Conservation (phyloP, 768 basidiomycete species). For the Austroboletus eburneus region DNA sequence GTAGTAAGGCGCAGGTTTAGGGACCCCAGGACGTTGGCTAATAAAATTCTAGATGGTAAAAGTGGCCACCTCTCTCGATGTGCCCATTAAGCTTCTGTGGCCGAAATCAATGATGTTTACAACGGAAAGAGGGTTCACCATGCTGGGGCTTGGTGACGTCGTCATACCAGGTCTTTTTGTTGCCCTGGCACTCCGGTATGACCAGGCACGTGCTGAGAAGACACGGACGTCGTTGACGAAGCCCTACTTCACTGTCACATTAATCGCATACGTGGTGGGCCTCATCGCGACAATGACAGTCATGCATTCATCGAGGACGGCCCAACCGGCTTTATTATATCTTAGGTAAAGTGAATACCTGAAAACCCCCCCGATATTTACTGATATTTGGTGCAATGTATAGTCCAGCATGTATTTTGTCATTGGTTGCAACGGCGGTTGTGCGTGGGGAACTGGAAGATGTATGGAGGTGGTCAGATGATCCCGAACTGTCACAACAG, state of each 20-base stretch:
- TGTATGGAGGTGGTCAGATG: constrained; percentile 73
- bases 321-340: constrained; percentile 92
- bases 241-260: constrained; percentile 70
- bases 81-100: constrained; percentile 92
- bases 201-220: constrained; percentile 47
- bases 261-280: constrained; percentile 71
- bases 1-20: constrained; percentile 50
- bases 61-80: constrained; percentile 85
- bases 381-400: constrained; percentile 3
- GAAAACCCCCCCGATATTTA: not conserved
- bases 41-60: constrained; percentile 69
- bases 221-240: constrained; percentile 45
- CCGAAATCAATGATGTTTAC: constrained; percentile 60
- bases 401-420: constrained; percentile 74
- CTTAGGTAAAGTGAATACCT: constrained; percentile 57
- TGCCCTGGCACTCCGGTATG: constrained; percentile 83
- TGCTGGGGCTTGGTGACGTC: constrained; percentile 92
- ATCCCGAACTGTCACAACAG: constrained; percentile 28
- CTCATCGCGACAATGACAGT: constrained; percentile 75
- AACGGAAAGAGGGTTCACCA: constrained; percentile 60
- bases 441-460: constrained; percentile 64
- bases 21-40: not conserved
- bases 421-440: constrained; percentile 57
- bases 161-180: constrained; percentile 68
- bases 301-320: constrained; percentile 72